Evolutionary conservation across 2,329 filamentous ascomycete species (phyloP).

Genomic region (Paraphaeosphaeria sporulosa): DNA sequence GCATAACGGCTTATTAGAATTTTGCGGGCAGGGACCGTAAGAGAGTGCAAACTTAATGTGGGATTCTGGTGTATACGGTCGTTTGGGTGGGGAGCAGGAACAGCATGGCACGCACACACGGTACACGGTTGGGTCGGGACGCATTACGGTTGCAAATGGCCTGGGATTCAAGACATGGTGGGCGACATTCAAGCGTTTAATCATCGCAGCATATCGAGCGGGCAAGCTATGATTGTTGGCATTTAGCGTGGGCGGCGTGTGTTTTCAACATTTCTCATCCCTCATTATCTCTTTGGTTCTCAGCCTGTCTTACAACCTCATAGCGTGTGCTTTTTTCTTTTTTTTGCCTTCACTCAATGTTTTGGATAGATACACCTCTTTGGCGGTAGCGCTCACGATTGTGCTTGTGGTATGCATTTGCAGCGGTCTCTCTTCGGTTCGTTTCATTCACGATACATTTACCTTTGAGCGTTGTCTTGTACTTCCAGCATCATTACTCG

Average conservation of each 20-base stretch:
- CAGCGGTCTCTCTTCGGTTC: conserved; percentile 27
- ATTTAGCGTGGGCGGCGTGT: conserved; percentile 48
- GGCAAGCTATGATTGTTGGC: conserved; percentile 40
- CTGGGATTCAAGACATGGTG: conserved; percentile 27
- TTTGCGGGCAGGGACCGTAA: conserved; percentile 39
- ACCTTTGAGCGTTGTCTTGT: conserved; percentile 12
- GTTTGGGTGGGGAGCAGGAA: conserved; percentile 1
- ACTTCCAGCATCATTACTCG: conserved; percentile 3
- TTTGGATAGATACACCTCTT: conserved; percentile 35
- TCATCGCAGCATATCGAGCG: conserved; percentile 29
- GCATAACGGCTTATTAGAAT: conserved; percentile 23
- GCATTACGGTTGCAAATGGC: conserved; percentile 24
- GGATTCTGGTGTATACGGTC: conserved; percentile 8
- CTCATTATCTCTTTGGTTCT: conserved; percentile 25
- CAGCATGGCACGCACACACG: conserved; percentile 9
- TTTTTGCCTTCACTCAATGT: conserved; percentile 25
- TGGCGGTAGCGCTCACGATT: conserved; percentile 39
- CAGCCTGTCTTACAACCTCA: conserved; percentile 30
- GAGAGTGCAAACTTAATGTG: conserved; percentile 28
- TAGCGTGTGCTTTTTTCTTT: conserved; percentile 34
- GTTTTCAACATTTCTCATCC: conserved; percentile 28
- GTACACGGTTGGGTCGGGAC: conserved; percentile 10
- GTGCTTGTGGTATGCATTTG: conserved; percentile 38
- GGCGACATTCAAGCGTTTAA: conserved; percentile 21
- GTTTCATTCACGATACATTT: conserved; percentile 18